Conservation (phyloP, 2,329 filamentous ascomycete genomes). For the Fusarium begoniae region DNA sequence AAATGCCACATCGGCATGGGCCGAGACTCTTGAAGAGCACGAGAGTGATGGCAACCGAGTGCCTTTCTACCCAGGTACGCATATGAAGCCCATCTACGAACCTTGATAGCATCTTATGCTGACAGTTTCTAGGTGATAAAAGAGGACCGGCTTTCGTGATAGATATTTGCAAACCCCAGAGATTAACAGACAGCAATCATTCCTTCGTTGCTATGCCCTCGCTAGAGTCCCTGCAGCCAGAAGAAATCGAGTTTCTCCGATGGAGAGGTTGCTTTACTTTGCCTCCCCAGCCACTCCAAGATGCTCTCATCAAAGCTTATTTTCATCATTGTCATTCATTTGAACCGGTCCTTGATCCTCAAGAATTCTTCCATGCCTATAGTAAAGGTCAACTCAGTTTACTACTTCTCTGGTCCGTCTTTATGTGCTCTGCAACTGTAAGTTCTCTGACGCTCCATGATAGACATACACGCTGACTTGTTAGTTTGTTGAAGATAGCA, state of each 20-base stretch:
- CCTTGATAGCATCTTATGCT: accelerated
- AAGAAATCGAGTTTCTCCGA: neutral
- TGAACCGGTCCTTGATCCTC: neutral
- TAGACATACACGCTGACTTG: neutral
- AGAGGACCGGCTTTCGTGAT: neutral
- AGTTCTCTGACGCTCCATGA: too few relatives aligned
- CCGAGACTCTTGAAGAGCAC: neutral
- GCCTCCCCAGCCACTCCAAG: neutral
- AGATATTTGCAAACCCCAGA: neutral
- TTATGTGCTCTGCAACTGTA: neutral
- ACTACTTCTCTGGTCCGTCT: neutral
- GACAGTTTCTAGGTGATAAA: neutral
- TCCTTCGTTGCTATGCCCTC: neutral
- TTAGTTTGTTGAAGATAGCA: neutral
- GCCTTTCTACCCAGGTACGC: neutral
- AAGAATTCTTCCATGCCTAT: neutral
- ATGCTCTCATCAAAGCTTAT: neutral
- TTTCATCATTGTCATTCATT: neutral
- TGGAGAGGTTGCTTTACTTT: neutral
- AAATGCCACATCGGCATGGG: neutral
- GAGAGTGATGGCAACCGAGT: neutral
- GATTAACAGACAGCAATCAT: neutral
- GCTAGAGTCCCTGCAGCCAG: neutral
- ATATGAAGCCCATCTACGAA: accelerated
- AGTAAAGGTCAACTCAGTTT: neutral